A percentile compares a stretch with the other conserved stretches of the same genome.
Evolutionary conservation across 1,284 basidiomycete genomes (phyloP).

Genomic region (Phellinidium pouzarii): DNA sequence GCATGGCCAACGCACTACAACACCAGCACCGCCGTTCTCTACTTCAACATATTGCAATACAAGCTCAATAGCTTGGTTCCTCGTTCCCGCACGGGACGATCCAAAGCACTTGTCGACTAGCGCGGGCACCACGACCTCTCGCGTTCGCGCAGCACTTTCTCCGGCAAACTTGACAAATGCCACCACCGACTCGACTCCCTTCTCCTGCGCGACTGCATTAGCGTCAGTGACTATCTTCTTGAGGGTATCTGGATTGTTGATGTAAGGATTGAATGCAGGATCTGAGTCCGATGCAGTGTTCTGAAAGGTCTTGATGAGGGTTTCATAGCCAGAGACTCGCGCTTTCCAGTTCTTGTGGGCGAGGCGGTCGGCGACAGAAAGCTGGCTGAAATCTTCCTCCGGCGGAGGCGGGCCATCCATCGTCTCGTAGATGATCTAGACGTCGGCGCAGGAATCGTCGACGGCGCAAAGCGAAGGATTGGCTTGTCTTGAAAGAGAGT

Average conservation of each 20-base stretch:
- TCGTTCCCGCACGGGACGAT: conserved; percentile 88
- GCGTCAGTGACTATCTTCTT: conserved; percentile 87
- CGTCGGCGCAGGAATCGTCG: not conserved
- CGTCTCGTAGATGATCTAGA: not conserved
- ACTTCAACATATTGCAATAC: conserved; percentile 89
- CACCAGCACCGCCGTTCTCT: conserved; percentile 83
- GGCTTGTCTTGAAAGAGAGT: not conserved
- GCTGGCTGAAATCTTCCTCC: conserved; percentile 88
- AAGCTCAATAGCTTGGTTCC: conserved; percentile 82
- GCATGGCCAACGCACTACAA: conserved; percentile 63
- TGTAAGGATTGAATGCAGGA: conserved; percentile 88
- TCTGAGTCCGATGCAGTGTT: conserved; percentile 89
- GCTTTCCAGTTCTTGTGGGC: conserved; percentile 99
- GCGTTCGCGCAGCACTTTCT: conserved; percentile 75
- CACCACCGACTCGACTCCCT: conserved; percentile 84
- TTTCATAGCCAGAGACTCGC: conserved; percentile 87
- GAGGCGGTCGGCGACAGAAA: conserved; percentile 80
- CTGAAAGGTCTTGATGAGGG: conserved; percentile 81
- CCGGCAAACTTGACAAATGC: conserved; percentile 89
- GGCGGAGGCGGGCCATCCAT: conserved; percentile 89
- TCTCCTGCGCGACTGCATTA: conserved; percentile 98
- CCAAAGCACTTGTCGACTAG: conserved; percentile 96
- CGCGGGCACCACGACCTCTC: conserved; percentile 79
- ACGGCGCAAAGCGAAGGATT: not conserved
- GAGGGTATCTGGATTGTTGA: conserved; percentile 69